Conservation (phyloP, 1,284 basidiomycete genomes). For the Omphalotus olearius region DNA sequence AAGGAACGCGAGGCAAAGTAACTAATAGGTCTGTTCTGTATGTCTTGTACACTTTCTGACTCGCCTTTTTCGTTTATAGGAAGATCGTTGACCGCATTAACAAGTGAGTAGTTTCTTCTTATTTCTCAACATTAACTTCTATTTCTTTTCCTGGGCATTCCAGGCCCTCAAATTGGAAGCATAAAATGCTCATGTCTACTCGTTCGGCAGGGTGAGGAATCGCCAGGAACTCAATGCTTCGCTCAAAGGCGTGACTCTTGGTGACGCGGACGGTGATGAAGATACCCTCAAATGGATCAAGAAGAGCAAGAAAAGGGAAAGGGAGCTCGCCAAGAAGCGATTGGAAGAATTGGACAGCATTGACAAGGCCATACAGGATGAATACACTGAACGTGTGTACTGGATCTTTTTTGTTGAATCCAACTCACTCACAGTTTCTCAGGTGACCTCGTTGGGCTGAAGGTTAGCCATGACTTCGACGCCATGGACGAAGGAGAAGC, state of each 20-base stretch:
- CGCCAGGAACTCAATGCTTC: constrained; percentile 85
- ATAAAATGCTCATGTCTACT: constrained; percentile 42
- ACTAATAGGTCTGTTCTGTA: constrained; percentile 17
- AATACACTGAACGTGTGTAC: constrained; percentile 70
- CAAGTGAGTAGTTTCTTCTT: constrained; percentile 66
- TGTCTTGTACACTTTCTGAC: constrained; percentile 24
- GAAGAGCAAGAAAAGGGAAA: constrained; percentile 82
- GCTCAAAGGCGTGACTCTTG: constrained; percentile 88
- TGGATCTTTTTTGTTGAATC: neutral
- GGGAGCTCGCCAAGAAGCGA: constrained; percentile 75
- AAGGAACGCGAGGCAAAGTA: constrained; percentile 78
- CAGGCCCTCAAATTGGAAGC: neutral
- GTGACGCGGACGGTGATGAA: constrained; percentile 73
- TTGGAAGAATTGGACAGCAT: constrained; percentile 76
- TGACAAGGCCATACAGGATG: constrained; percentile 70
- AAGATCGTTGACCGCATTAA: constrained; percentile 77
- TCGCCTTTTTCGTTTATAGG: constrained; percentile 36
- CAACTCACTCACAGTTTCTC: neutral
- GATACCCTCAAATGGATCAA: constrained; percentile 87
- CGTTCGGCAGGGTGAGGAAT: constrained; percentile 77
- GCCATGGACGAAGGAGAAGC: constrained; percentile 91
- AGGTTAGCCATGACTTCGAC: constrained; percentile 94
- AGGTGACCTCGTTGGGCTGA: constrained; percentile 90
- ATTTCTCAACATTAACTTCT: constrained; percentile 41
- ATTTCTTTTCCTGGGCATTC: constrained; percentile 26